These are phyloP conservation scores for Blastobotrys aristatus DNA, from an alignment of 1,139 yeast genomes.

Conservation along the genomic window DNA sequence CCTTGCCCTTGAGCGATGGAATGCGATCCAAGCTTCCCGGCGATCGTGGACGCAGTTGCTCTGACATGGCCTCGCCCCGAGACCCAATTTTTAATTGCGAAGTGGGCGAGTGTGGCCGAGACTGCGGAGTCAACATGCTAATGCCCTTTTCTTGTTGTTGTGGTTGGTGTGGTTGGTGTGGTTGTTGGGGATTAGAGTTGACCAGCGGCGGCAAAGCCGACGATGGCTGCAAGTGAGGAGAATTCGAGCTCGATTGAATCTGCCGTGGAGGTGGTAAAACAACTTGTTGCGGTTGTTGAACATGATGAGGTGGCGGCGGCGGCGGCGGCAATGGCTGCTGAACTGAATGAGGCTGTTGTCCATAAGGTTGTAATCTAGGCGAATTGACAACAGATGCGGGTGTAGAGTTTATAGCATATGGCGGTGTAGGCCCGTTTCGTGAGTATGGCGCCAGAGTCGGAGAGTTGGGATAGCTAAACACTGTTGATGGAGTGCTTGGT, in stretches of 20 bases:
- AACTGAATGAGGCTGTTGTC: not conserved
- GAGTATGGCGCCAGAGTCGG: constrained; percentile 20
- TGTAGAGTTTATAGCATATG: constrained; percentile 3
- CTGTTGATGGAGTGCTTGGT: constrained; percentile 9
- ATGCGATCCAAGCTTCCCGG: constrained; percentile 32
- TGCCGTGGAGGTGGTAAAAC: constrained; percentile 12
- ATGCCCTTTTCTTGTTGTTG: too few species aligned
- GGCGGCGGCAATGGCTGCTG: constrained; percentile 11
- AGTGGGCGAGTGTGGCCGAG: constrained; percentile 27
- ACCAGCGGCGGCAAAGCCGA: too few species aligned
- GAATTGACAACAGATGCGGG: constrained; percentile 13
- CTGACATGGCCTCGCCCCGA: constrained; percentile 29
- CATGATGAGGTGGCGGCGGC: constrained; percentile 12
- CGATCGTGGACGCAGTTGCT: constrained; percentile 33
- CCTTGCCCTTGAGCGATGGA: constrained; percentile 26
- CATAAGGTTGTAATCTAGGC: constrained; percentile 11
- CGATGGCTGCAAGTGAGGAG: constrained; percentile 11
- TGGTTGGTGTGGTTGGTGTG: constrained; percentile 10
- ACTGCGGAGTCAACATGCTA: constrained; percentile 29
- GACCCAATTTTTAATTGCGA: not conserved
- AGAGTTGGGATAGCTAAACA: constrained; percentile 21
- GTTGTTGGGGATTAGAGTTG: not conserved
- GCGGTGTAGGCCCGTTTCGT: constrained; percentile 8
- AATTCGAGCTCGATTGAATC: constrained; percentile 2
- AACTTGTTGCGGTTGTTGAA: not conserved